These are phyloP conservation scores for Termitomyces sp. DNA, from an alignment of 1,284 basidiomycete genomes.

Conservation along the genomic window DNA sequence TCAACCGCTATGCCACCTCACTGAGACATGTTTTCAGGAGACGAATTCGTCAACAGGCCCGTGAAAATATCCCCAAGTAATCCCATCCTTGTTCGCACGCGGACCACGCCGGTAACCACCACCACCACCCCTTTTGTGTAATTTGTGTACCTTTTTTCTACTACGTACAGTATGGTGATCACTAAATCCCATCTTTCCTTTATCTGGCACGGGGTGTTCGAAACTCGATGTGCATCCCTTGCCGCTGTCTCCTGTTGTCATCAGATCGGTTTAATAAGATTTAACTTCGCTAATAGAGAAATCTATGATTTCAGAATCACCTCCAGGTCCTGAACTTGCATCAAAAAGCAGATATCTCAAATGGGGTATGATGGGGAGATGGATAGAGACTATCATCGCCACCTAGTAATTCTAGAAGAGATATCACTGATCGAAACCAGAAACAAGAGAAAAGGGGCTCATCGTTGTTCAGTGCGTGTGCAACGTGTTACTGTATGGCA, in stretches of 20 bases:
- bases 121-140: neutral
- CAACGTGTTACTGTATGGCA: no score
- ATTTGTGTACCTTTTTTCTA: neutral
- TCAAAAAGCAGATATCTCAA: neutral
- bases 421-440: neutral
- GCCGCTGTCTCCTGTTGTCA: neutral
- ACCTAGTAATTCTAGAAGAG: neutral
- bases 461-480: no score
- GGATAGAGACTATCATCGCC: neutral
- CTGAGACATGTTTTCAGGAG: conserved; percentile 38
- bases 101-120: neutral
- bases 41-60: conserved; percentile 76
- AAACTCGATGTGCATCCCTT: neutral
- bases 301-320: neutral
- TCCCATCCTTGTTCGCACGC: neutral
- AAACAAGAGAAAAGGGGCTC: neutral
- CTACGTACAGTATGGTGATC: neutral
- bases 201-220: neutral
- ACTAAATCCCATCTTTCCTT: neutral
- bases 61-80: conserved; percentile 82
- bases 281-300: neutral
- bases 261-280: neutral
- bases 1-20: conserved; percentile 7
- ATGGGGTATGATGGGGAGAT: neutral
- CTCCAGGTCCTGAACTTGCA: neutral